phyloP scores from a whole-genome alignment of 2,329 filamentous ascomycete genomes.

The Aspergillus sp. region DNA sequence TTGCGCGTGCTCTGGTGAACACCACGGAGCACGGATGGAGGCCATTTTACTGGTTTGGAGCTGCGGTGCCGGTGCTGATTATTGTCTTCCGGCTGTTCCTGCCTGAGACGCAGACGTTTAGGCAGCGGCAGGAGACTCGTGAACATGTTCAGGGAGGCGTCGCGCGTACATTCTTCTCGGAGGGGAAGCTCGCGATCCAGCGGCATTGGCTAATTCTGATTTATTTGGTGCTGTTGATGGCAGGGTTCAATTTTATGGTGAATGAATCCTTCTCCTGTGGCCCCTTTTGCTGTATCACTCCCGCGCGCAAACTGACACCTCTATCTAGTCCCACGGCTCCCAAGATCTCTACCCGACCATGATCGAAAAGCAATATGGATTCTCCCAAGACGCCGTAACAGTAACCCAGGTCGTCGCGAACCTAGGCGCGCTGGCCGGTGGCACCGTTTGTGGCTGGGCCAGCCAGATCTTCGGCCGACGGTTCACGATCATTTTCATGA shows the following conservation, averaged over 20 bases:
- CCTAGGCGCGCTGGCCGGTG: conserved; percentile 61
- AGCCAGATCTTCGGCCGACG: conserved; percentile 63
- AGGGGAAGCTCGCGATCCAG: conserved; percentile 70
- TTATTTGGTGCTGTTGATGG: conserved; percentile 81
- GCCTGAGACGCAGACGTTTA: conserved; percentile 69
- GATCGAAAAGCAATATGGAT: conserved; percentile 50
- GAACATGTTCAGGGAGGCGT: conserved; percentile 49
- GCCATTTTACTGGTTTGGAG: conserved; percentile 83
- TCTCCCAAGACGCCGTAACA: conserved; percentile 52
- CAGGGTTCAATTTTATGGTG: conserved; percentile 83
- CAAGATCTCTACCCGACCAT: conserved; percentile 58
- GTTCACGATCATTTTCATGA: conserved; percentile 58
- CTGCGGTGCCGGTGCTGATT: conserved; percentile 68
- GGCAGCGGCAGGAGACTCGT: conserved; percentile 56
- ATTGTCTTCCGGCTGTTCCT: conserved; percentile 70
- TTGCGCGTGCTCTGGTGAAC: conserved; percentile 45
- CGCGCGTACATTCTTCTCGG: conserved; percentile 60
- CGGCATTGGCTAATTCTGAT: conserved; percentile 71
- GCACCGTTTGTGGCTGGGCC: conserved; percentile 57
- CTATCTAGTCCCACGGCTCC: conserved; percentile 56
- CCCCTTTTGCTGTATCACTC: neutral
- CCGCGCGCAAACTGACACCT: conserved; percentile 5
- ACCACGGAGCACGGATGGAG: conserved; percentile 76
- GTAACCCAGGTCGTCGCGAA: conserved; percentile 66
- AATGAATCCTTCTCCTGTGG: conserved; percentile 3